A percentile compares a stretch with the other conserved stretches of the same genome.
Conservation (phyloP, 306 rosid species). For the Cucurbita pepo region DNA sequence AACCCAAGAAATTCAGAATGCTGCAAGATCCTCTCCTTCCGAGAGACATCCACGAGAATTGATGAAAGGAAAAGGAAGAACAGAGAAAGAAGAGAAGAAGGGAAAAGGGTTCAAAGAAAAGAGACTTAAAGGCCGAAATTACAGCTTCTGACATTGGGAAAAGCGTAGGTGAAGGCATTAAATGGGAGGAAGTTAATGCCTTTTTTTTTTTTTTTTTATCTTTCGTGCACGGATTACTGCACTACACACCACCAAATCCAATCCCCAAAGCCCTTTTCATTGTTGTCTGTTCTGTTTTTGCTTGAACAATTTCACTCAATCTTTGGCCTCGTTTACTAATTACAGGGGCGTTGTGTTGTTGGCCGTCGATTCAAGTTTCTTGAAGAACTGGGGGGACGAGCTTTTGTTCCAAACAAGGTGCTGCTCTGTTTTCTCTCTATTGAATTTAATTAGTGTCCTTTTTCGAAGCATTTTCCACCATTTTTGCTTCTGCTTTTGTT, state of each 20-base stretch:
- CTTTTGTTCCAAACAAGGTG: too few relatives aligned
- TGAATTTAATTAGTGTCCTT: not conserved
- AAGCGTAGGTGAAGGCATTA: constrained; percentile 48
- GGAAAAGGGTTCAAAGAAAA: constrained; percentile 5
- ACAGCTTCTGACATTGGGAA: constrained; percentile 27
- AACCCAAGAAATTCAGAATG: not conserved
- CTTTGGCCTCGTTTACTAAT: not conserved
- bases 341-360: not conserved
- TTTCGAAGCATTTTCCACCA: not conserved
- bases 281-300: not conserved
- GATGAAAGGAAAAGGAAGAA: constrained; percentile 12
- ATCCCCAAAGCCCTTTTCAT: not conserved
- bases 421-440: not conserved
- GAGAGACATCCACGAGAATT: not conserved
- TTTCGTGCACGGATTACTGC: constrained; percentile 37
- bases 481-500: too few relatives aligned
- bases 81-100: not conserved
- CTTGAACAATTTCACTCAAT: not conserved
- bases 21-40: not conserved
- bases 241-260: constrained; percentile 6
- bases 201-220: constrained; percentile 11
- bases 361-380: not conserved
- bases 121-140: constrained; percentile 47
- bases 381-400: not conserved
- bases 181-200: constrained; percentile 56